phyloP scores from a whole-genome alignment of 441 rosid genomes.

The Pelargonium myrrhifolium region DNA sequence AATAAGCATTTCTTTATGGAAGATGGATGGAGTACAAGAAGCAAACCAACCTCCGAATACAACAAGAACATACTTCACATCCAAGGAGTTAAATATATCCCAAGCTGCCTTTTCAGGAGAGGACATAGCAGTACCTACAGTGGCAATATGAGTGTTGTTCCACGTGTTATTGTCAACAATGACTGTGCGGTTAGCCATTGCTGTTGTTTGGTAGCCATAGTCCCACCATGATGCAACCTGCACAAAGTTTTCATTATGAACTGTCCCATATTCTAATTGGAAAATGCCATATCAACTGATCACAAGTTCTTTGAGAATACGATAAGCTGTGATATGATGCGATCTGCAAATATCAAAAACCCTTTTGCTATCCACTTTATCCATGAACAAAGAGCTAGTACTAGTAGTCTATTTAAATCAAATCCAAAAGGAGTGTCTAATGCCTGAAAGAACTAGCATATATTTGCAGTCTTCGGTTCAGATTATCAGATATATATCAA shows the following conservation, averaged over 20 bases:
- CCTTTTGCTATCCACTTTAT: background rate
- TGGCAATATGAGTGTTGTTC: slow-evolving; percentile 99
- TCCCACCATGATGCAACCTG: slow-evolving; percentile 99
- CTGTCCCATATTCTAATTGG: background rate
- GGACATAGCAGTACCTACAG: slow-evolving; percentile 99
- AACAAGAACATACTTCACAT: slow-evolving; percentile 95
- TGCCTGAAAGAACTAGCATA: background rate
- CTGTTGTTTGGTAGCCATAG: slow-evolving; percentile 98
- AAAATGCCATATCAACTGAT: background rate
- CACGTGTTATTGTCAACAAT: slow-evolving; percentile 98
- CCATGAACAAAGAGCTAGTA: background rate
- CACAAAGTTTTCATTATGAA: slow-evolving; percentile 14
- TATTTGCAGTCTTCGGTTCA: background rate
- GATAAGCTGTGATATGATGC: background rate
- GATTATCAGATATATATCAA: background rate
- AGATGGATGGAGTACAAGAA: slow-evolving; percentile 17
- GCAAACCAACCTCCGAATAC: slow-evolving; percentile 86
- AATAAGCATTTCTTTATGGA: slow-evolving; percentile 10
- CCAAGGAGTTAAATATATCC: slow-evolving; percentile 95
- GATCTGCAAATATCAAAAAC: background rate
- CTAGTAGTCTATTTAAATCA: background rate
- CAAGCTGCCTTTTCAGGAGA: slow-evolving; percentile 99
- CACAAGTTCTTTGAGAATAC: background rate
- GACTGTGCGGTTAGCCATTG: slow-evolving; percentile 99
- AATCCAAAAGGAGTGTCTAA: background rate